phyloP scores from a whole-genome alignment of 305 asterid genomes.

The Fraxinus baroniana region DNA sequence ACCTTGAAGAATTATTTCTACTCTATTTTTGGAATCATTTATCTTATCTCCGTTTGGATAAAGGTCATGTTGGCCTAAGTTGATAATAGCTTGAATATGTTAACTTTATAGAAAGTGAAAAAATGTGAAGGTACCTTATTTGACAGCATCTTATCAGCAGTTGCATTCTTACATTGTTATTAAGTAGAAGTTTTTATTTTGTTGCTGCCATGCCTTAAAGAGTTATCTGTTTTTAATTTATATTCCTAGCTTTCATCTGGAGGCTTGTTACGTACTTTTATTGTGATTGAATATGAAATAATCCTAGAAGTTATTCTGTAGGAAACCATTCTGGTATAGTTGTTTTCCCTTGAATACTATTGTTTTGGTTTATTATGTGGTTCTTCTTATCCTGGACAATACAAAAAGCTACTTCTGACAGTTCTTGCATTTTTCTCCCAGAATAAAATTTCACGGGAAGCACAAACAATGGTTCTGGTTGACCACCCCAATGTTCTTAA shows the following conservation, averaged over 20 bases:
- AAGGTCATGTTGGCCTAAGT: constrained; percentile 10
- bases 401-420: constrained; percentile 23
- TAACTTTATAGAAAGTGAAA: not conserved
- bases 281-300: constrained; percentile 2
- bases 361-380: constrained; percentile 14
- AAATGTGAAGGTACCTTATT: not conserved
- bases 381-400: constrained; percentile 15
- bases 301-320: constrained; percentile 14
- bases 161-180: not conserved
- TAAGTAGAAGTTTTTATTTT: not conserved
- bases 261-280: constrained; percentile 8
- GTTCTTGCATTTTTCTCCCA: constrained; percentile 38
- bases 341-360: constrained; percentile 11
- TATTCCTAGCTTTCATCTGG: constrained; percentile 2
- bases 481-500: constrained; percentile 94
- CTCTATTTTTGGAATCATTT: not conserved
- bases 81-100: not conserved
- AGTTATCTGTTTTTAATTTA: constrained; percentile 5
- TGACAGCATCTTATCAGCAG: not conserved
- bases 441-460: constrained; percentile 90
- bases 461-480: constrained; percentile 88
- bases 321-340: not conserved
- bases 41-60: not conserved
- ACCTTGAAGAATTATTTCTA: not conserved
- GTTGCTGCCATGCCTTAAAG: not conserved